A percentile compares a stretch with the other conserved stretches of the same genome.
phyloP scores from a whole-genome alignment of 108 stramenopile species.

The Phaeodactylum tricornutum region DNA sequence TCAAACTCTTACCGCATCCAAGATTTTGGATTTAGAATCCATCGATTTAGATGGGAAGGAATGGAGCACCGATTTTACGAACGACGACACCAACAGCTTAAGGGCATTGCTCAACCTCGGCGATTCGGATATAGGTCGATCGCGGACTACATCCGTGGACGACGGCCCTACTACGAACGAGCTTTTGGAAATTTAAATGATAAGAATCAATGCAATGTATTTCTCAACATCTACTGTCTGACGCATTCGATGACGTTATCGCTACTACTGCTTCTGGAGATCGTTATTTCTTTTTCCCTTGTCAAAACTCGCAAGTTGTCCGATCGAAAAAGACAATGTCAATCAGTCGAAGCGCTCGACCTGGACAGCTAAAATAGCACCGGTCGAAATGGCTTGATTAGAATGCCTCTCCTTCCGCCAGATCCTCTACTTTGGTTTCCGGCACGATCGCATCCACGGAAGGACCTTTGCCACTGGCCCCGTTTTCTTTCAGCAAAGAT shows the following conservation, averaged over 20 bases:
- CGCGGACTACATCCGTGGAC: no score
- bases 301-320: not conserved
- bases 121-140: conserved; percentile 4
- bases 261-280: no score
- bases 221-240: no score
- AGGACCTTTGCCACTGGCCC: no score
- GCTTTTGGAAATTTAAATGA: no score
- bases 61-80: conserved; percentile 12
- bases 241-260: no score
- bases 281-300: no score
- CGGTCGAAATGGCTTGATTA: conserved; percentile 8
- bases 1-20: not conserved
- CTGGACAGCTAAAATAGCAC: no score
- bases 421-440: conserved; percentile 6
- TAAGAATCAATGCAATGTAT: no score
- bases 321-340: not conserved
- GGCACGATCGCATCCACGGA: not conserved
- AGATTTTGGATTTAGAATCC: conserved; percentile 5
- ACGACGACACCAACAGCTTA: conserved; percentile 8
- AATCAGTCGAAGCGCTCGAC: not conserved
- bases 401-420: conserved; percentile 4
- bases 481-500: no score
- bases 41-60: conserved; percentile 10
- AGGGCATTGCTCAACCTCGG: conserved; percentile 5
- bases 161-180: no score